Evolutionary conservation across 495 filamentous ascomycete genomes (phyloP).

Genomic region (Penicillium waksmanii): DNA sequence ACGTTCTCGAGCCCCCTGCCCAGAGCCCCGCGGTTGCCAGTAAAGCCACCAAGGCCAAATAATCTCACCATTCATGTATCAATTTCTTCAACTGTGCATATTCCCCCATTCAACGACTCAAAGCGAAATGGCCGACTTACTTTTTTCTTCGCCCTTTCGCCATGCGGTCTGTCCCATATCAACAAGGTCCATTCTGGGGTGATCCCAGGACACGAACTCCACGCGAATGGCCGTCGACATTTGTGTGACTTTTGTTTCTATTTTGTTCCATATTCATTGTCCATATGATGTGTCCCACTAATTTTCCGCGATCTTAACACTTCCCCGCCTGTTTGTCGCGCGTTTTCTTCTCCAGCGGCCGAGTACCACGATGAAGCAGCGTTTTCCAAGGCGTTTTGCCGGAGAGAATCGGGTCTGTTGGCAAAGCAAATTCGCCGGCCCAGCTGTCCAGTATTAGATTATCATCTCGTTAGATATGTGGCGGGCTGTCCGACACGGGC

Average conservation of each 20-base stretch:
- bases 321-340: neutral
- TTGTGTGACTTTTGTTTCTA: conserved; percentile 1
- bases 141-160: conserved; percentile 1
- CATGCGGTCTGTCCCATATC: neutral
- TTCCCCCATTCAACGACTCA: conserved; percentile 9
- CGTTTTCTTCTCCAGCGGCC: neutral
- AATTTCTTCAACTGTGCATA: conserved; percentile 25
- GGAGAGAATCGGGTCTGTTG: conserved; percentile 1
- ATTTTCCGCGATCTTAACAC: neutral
- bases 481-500: conserved; percentile 1
- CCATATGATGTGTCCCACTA: conserved; percentile 9
- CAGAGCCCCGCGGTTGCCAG: conserved; percentile 46
- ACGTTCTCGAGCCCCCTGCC: conserved; percentile 64
- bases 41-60: conserved; percentile 43
- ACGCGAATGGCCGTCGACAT: neutral
- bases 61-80: conserved; percentile 30
- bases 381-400: neutral
- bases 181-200: neutral
- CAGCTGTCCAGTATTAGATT: conserved; percentile 3
- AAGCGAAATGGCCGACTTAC: neutral
- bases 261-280: conserved; percentile 1
- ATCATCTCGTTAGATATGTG: neutral
- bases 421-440: neutral
- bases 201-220: neutral
- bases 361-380: neutral